Base-by-base conservation (phyloP, 2,329 filamentous ascomycete genomes). In the Aspergillus brasiliensis region DNA sequence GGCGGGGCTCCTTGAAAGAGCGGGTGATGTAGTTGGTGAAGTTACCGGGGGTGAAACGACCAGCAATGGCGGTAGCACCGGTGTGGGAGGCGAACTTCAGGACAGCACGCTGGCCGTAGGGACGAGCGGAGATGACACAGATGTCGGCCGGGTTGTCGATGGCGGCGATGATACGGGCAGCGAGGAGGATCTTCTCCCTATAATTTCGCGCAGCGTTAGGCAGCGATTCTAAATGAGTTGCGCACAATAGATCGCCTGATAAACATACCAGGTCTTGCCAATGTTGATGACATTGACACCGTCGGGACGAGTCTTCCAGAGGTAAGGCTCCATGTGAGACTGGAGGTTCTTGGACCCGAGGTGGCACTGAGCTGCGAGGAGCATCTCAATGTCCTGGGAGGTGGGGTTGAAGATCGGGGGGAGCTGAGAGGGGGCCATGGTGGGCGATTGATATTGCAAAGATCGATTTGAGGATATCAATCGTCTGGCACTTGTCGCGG, bases 11-110 rank as follows among this genome's bases (percentile, higher is more conserved):
- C 90, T 97, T 97, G 92, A 99, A 99, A 70, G 95, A 98, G 78
- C 95, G 94, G 83, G 96, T 99, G 90, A 99, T 99, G 91, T 99
- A 99, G 89, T 99, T 99, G 88, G 95, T 99, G 90, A 99, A 99
- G 83, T 94, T 97, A 91, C 95, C 95, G 81, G 95, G 95, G 79
- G 95, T 99, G 91, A 99, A 99, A 81, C 95, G 95, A 85, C 95
- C 95, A 77, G 95, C 96, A 78, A 99, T 99, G 82, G 95, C 91
- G 77, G 92, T 91, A 77, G 96, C 93, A 80, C 95, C 95, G 71
- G 95, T 99, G 90, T 99, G 95, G 69, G 92, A 86, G 77, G 95
- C 95, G 86, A 99, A 99, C 90, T 99, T 99, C 81, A 99, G 91
- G 79, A 99, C 96, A 75, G 95, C 94, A 84, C 95, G 94, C 88